Percentiles rank a stretch among this genome's conserved stretches.
Evolutionary conservation across 148 eudicot genomes (phyloP).

Genomic region (Rhododendron mucronatum): DNA sequence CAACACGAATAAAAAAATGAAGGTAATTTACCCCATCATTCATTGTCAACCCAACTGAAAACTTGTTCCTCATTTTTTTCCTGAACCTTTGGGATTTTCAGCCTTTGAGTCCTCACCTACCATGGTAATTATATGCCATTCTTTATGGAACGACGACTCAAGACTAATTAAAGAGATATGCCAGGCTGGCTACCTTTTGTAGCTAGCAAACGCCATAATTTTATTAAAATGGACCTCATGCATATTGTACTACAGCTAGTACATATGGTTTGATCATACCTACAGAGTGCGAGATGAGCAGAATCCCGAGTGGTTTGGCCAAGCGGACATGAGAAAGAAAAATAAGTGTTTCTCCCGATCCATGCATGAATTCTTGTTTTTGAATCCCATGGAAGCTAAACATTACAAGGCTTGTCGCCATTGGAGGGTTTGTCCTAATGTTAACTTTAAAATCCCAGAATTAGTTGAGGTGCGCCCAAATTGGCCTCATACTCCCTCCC

Average conservation of each 20-base stretch:
- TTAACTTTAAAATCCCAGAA: rapidly evolving
- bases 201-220: neutral
- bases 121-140: neutral
- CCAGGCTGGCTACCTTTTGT: neutral
- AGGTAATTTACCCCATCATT: constrained; percentile 7
- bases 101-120: neutral
- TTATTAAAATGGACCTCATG: neutral
- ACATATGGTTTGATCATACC: too few species aligned
- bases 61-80: constrained; percentile 11
- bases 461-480: too few species aligned
- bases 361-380: neutral
- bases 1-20: neutral
- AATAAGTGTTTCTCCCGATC: neutral
- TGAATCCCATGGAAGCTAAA: too few species aligned
- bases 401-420: neutral
- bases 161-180: too few species aligned
- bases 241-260: too few species aligned
- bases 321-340: too few species aligned
- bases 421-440: neutral
- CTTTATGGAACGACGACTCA: neutral
- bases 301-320: too few species aligned
- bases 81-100: constrained; percentile 3
- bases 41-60: constrained; percentile 11
- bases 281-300: too few species aligned
- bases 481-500: too few species aligned